Base-by-base conservation (phyloP, 257 asterid genomes). In the Plantago elongata region DNA sequence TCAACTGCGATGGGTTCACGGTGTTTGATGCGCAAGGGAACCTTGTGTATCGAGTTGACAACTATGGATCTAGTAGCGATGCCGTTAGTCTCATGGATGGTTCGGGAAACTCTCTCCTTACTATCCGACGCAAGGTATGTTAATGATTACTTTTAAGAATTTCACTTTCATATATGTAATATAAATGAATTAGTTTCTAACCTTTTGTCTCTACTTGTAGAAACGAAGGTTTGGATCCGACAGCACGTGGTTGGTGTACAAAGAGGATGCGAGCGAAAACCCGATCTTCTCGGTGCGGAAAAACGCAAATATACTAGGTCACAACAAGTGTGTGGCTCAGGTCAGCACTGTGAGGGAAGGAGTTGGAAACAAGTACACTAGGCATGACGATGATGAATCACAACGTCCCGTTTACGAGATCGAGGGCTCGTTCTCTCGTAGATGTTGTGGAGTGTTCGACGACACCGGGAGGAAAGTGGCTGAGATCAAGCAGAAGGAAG, bases 11-110 rank as follows among this genome's bases (percentile, higher is more conserved):
- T 42, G 96, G 95, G 2, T 88, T 85, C 71, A 88, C 96, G 9
- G 92, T 88, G n/a, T 81, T 74, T 46, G 96, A 81, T 62, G 45
- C 78, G 16, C 60, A 61, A 1, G 95, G 96, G 11, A 74, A 82
- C 71, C 79, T 88, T 43, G 77, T 81, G 16, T 88, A 76, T 51
- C 87, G 96, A 1, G 95, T 88, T n/a, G 96, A 88, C 71, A 88
- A 83, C 22, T 85, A 88, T 84, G 40, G 63, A 17, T 66, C 87
- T 37, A 70, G 80, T 52, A 67, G 54, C 43, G 74, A 68, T 11
- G 72, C 65, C 17, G 80, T 80, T 67, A 77, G 85, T 58, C 89
- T 88, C 42, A 85, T 85, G 95, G 92, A 85, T 60, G 90, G 83
- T 29, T 65, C 62, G 29, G 96, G 96, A 58, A 70, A 65, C 42